Evolutionary conservation across 768 basidiomycete genomes (phyloP).

Genomic region (Naematelia aurantialba): DNA sequence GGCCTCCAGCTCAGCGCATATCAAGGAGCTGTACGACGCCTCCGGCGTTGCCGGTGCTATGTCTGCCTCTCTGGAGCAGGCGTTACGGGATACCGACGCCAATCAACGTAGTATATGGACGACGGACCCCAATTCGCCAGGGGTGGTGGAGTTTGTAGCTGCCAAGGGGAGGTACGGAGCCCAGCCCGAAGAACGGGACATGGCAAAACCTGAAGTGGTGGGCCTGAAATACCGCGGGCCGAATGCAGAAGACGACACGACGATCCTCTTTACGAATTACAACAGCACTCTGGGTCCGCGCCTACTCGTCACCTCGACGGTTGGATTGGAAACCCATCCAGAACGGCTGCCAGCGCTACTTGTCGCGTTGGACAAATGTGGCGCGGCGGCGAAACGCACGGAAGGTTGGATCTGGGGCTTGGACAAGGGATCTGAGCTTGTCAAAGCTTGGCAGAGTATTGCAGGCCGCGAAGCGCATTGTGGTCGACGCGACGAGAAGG

Average conservation of each 20-base stretch:
- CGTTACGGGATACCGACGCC: neutral
- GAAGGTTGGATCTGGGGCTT: constrained; percentile 36
- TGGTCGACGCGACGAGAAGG: constrained; percentile 16
- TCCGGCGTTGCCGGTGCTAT: neutral
- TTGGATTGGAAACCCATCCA: constrained; percentile 12
- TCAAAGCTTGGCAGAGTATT: constrained; percentile 14
- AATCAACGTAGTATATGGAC: neutral
- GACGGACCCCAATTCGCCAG: constrained; percentile 8
- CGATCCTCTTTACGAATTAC: constrained; percentile 26
- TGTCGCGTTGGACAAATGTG: constrained; percentile 20
- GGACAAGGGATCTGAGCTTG: neutral
- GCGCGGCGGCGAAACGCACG: constrained; percentile 8
- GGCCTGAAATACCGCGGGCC: neutral
- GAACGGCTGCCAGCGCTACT: constrained; percentile 19
- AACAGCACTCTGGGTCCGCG: constrained; percentile 12
- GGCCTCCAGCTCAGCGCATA: neutral
- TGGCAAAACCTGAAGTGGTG: neutral
- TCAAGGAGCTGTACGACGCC: neutral
- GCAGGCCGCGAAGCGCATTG: constrained; percentile 6
- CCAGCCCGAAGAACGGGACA: neutral
- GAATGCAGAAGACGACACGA: constrained; percentile 10
- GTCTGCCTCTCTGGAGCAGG: neutral
- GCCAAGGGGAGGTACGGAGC: neutral
- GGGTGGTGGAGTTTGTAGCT: constrained; percentile 5
- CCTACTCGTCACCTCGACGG: constrained; percentile 21